These are phyloP conservation scores for Zelopaecilomyces penicillatus DNA, from an alignment of 2,329 filamentous ascomycete genomes.

Conservation along the genomic window DNA sequence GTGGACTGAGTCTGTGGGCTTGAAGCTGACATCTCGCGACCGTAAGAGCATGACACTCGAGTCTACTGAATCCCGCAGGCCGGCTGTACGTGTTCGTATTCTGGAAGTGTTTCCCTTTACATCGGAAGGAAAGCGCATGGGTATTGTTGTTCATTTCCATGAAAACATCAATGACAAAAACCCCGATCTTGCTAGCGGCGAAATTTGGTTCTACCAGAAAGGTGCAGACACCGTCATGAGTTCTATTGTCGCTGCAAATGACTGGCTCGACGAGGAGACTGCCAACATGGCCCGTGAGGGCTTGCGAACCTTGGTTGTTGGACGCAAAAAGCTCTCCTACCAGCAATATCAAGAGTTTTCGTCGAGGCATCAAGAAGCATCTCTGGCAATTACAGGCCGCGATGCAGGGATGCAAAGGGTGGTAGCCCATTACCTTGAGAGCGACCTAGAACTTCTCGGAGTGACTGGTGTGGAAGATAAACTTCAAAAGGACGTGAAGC, in stretches of 20 bases:
- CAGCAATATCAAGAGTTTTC: conserved; percentile 79
- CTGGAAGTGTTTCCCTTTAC: conserved; percentile 96
- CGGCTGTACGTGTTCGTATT: conserved; percentile 77
- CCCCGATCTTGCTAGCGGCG: conserved; percentile 49
- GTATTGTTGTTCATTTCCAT: conserved; percentile 84
- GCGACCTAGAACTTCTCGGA: conserved; percentile 84
- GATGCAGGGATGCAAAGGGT: conserved; percentile 76
- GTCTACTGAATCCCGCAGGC: conserved; percentile 62
- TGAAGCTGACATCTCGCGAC: conserved; percentile 78
- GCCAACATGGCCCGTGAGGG: conserved; percentile 99
- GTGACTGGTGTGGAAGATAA: conserved; percentile 98
- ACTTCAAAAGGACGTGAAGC: conserved; percentile 89
- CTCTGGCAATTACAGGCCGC: conserved; percentile 68
- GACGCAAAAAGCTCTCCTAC: conserved; percentile 73
- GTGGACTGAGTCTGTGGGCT: conserved; percentile 88
- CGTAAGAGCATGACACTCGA: conserved; percentile 77
- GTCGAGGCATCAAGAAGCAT: conserved; percentile 65
- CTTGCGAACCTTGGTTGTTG: conserved; percentile 85
- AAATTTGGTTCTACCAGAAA: conserved; percentile 99
- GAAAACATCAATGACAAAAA: conserved; percentile 43
- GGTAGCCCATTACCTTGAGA: conserved; percentile 73
- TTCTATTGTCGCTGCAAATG: conserved; percentile 88
- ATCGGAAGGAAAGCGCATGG: conserved; percentile 96
- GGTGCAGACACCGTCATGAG: conserved; percentile 97
- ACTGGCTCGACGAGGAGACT: conserved; percentile 98